Conservation (phyloP, 495 filamentous ascomycete species). For the Annulohypoxylon bovei region DNA sequence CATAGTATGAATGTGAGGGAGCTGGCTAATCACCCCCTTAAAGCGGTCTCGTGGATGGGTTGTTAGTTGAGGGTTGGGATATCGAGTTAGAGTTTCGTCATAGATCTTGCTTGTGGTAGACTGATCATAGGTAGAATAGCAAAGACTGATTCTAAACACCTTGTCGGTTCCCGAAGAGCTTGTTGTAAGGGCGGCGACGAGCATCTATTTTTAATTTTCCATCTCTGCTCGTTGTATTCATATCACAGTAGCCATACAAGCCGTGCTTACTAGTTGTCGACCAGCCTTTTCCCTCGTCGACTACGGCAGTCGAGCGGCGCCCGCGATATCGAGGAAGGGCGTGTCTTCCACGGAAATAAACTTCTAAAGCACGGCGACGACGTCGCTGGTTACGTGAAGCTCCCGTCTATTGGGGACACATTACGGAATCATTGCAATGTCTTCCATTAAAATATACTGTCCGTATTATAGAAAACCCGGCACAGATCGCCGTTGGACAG, state of each 20-base stretch:
- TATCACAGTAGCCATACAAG: neutral
- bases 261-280: slow-evolving; percentile 1
- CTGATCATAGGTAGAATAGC: neutral
- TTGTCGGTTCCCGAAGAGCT: neutral
- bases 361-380: neutral
- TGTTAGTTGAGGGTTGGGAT: neutral
- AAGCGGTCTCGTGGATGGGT: neutral
- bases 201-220: neutral
- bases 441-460: neutral
- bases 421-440: neutral
- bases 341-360: neutral
- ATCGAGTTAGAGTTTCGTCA: neutral
- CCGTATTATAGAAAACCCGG: neutral
- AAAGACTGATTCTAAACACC: neutral
- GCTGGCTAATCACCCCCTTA: neutral
- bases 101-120: neutral
- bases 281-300: neutral
- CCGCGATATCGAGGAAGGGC: neutral
- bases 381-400: neutral
- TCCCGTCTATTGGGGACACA: neutral
- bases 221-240: neutral
- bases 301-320: neutral
- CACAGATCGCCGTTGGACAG: neutral
- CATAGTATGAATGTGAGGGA: neutral
- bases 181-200: neutral